Evolutionary conservation across 192 early-diverging fungal species (phyloP), one percentile per base, ranked within the genome.

Genomic region (Jimgerdemannia flammicorona): DNA sequence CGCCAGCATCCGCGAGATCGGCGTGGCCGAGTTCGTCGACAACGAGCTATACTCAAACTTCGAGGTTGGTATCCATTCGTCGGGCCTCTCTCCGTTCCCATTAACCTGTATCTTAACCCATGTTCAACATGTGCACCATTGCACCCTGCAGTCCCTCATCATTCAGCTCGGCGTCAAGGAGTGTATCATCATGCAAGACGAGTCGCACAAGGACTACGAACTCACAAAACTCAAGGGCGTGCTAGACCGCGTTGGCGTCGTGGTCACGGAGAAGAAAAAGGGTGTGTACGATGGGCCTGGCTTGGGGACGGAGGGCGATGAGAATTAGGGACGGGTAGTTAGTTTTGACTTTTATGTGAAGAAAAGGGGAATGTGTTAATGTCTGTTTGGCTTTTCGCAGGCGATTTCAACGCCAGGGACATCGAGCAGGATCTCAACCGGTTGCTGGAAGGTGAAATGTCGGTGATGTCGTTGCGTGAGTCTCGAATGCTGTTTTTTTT

Each of bases 101-200:
- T 3, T 29, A 73, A 18, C 19, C 29, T 64, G 29, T 7, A 63
- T 18, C 2, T 18, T 6, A 29, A 29, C 29, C 29, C 44, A 29
- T 54, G 6, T 14, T 10, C 7, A 59, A 43, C 19, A 4, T 17
- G 40, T 67, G 18, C 19, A 29, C 40, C 43, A 29, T 44, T 4
- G 14, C 69, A 7, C 64, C 29, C 66, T 44, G 14, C 71, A 92
- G 89, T 92, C 96, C 4, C 82, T 99, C 44, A 81, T 94, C 39
- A 95, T 98, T 77, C 97, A 99, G 81, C 89, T 97, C 64, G 92
- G 93, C 44, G 94, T 96, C 66, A 97, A 97, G 77, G 97, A 99
- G 78, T 96, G 95, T 72, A 79, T 97, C 14, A 77, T 99, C 29
- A 82, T 88, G 14, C 65, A 77, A 6, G 81, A 85, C 69, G 85